Base-by-base conservation (phyloP, 2,329 filamentous ascomycete genomes). In the Fusarium sp. region DNA sequence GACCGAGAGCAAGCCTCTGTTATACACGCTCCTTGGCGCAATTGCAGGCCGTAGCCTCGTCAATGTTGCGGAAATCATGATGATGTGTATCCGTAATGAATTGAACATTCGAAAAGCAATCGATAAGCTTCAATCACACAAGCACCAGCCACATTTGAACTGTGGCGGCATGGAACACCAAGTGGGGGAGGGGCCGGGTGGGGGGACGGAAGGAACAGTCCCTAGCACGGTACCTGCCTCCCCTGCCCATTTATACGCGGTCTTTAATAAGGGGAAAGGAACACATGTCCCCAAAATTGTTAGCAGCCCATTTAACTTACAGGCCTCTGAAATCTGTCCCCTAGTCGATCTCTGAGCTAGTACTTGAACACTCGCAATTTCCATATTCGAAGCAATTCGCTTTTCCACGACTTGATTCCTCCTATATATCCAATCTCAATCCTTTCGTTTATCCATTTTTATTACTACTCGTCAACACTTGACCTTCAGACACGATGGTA, bases 231-330 rank as follows among this genome's bases (percentile, higher is more conserved):
- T 59, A 10, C 46, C 51, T 32, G n/a, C 32, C 49, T 59, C 52
- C 22, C 55, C 60, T 59, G 40, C 34, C 47, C 62, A 62, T 38
- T 10, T 38, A 38, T 38, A 38, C 34, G 34, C 34, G 34, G 40
- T 20, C 51, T 51, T 70, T 64, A 75, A 70, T 66, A 74, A 70
- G 60, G 69, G 69, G 66, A 72, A 72, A 67, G 70, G 70, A 75
- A 78, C 77, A 79, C 75, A 77, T 78, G 77, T 78, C 77, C 77
- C 75, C 61, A 77, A 77, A 73, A 66, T 62, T 65, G 56, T 63
- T 66, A 66, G 60, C 43, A 63, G 56, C 65, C 60, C 60, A 67
- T 57, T 67, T 57, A 70, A 56, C 63, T 62, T 62, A 66, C 53
- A 42, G 49, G 59, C 54, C 59, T 59, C 45, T 68, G 68, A 73